Base-by-base conservation (phyloP, 176 grass and related monocot genomes). In the Microstegium vimineum region DNA sequence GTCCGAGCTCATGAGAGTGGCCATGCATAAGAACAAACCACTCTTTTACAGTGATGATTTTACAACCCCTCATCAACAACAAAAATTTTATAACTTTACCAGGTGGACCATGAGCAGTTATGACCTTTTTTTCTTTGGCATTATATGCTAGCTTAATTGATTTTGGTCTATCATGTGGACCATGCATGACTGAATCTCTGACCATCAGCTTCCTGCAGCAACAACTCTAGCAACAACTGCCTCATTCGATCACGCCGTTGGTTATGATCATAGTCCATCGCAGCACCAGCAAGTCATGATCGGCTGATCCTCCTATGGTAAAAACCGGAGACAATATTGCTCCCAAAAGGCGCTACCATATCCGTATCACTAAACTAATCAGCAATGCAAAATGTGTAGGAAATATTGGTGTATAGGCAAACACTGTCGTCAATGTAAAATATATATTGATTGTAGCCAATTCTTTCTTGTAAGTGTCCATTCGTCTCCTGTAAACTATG, bases 111-210 rank as follows among this genome's bases (percentile, higher is more conserved):
- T 13, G 23, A 0, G 57, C 59, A 30, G 9, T 62, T 62, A 28
- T 13, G 25, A 13, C 0, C 5, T 28, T 30, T 36, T 69, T 16
- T 77, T 42, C 5, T 56, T 73, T 16, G 42, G 28, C 26, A 78
- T 22, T 81, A 65, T 34, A 54, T 64, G 5, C n/a, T n/a, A n/a
- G n/a, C 76, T 22, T 2, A 8, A 18, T 45, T 73, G 5, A 28
- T 62, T 78, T 60, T 5, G 35, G 45, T 45, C 8, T 61, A 60
- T 31, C 67, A 8, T 79, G 78, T 30, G 34, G 66, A 83, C 54
- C 69, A 79, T 79, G 46, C 69, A 79, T 79, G 46, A 83, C 83
- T 74, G 61, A 90, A 90, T 62, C 79, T 82, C 88, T 90, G 74
- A 82, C 78, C 79, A 71, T 68, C 47, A 86, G 73, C 31, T 82